These are phyloP conservation scores for Lactarius vividus DNA, from an alignment of 768 basidiomycete species.

Conservation along the genomic window DNA sequence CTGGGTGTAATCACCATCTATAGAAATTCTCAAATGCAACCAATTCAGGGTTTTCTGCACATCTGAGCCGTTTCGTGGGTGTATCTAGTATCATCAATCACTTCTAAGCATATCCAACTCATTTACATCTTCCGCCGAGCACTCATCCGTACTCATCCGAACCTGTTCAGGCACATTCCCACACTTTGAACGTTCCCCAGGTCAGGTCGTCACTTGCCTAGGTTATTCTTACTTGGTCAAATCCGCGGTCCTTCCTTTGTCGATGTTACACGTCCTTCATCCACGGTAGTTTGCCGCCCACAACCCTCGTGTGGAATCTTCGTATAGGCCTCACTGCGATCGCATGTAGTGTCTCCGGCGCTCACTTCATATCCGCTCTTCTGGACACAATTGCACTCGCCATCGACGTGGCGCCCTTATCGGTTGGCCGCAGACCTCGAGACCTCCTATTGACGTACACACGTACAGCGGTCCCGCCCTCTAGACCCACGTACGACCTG, in stretches of 20 bases:
- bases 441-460: not conserved
- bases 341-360: conserved; percentile 8
- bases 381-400: not conserved
- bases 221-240: not conserved
- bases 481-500: not conserved
- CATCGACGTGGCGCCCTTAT: not conserved
- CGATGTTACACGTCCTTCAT: not conserved
- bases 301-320: conserved; percentile 7
- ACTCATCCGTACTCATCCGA: not conserved
- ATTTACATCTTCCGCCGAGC: not conserved
- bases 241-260: not conserved
- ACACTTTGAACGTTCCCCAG: not conserved
- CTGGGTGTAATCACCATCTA: no score
- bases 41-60: not conserved
- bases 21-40: not conserved
- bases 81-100: not conserved
- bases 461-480: not conserved
- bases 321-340: conserved; percentile 4
- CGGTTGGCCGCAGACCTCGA: not conserved
- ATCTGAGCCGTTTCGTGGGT: not conserved
- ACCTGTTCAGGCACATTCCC: not conserved
- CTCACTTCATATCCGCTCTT: conserved; percentile 12
- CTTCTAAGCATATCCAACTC: not conserved
- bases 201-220: not conserved
- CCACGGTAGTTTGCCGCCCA: conserved; percentile 1